Evolutionary conservation across 2,329 filamentous ascomycete genomes (phyloP), one percentile per base, ranked within the genome.

Genomic region (Penicillium digitatum): DNA sequence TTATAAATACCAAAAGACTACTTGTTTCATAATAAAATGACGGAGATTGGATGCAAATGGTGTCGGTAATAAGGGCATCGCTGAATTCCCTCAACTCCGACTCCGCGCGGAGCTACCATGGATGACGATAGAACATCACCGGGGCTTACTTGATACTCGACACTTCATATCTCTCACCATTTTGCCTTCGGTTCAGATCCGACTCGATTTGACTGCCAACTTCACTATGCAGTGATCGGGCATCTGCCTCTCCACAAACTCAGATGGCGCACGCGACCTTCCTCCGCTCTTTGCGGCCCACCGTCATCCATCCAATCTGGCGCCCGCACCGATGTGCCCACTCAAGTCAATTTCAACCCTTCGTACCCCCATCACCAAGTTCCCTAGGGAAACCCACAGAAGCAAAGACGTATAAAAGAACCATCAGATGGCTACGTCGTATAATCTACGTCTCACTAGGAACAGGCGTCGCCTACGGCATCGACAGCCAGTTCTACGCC

Each of bases 401-500:
- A 9, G 85, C 89, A 11, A 90, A 87, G 69, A 81, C 86, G 55
- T 95, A 89, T 69, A 81, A 79, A 16, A 83, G 84, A 32, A 81
- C 84, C 22, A 82, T 87, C 51, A 88, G 83, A 82, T 95, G 88
- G 87, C 79, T 82, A n/a, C 88, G 90, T 32, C 84, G 90, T 40
- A 72, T 95, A 1, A 69, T 88, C 48, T 81, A 87, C 58, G 65
- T 88, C 42, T 80, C 84, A 1, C 73, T 81, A 31, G 73, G 84
- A 3, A 76, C 82, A 34, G 89, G 86, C 29, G 69, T 80, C 6
- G 71, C 85, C 50, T 95, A 90, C 70, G 73, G 83, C 10, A 66
- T 87, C 57, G 94, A 99, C 74, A 82, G 74, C 14, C 82, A 87
- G 61, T 79, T 89, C 68, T 95, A 94, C 73, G 89, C 90, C 48